phyloP scores from a whole-genome alignment of 148 eudicot genomes.

The Chenopodium formosanum region DNA sequence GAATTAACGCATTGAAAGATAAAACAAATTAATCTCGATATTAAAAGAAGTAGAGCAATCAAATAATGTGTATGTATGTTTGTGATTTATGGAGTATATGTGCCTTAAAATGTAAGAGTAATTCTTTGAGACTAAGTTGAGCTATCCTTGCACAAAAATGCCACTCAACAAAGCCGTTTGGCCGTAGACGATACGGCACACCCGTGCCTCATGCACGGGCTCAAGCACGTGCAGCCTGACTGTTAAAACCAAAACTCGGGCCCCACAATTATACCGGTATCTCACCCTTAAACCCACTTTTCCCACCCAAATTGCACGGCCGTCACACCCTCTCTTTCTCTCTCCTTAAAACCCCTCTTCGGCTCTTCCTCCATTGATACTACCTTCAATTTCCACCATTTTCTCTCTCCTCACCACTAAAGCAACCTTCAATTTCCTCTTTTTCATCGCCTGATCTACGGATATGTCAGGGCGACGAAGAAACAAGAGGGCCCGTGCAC shows the following conservation, averaged over 20 bases:
- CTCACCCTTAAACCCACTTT: neutral
- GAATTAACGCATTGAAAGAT: no score
- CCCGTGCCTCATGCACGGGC: no score
- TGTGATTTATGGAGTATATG: no score
- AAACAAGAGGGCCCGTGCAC: neutral
- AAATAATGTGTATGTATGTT: no score
- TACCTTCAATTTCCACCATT: neutral
- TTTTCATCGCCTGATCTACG: neutral
- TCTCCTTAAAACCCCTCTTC: neutral
- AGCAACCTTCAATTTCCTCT: neutral
- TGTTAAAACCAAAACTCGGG: neutral
- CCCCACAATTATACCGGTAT: neutral
- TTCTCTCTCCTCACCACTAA: neutral
- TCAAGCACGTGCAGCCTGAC: neutral
- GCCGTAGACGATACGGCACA: no score
- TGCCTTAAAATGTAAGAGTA: no score
- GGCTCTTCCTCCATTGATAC: neutral
- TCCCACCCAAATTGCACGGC: slow-evolving; percentile 10
- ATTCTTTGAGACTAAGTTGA: no score
- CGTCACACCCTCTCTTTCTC: neutral
- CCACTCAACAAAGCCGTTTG: no score
- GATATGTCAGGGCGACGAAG: neutral
- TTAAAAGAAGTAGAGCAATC: no score
- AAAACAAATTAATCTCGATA: no score
- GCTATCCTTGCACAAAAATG: no score